Conservation (phyloP, 768 basidiomycete genomes). For the Leccinum aurantiacum region DNA sequence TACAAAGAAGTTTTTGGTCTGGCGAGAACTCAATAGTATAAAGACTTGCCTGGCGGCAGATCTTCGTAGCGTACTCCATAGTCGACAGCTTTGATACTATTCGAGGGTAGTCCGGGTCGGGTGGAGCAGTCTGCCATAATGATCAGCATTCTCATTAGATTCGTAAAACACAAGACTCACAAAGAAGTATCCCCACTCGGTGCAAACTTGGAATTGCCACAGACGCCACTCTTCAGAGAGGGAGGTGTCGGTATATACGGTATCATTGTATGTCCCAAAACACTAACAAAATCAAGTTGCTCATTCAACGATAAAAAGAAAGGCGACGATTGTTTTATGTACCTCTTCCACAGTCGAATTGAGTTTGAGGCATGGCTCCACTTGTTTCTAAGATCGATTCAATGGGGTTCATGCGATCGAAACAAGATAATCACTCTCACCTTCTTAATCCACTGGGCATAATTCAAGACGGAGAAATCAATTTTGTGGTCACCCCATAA, state of each 20-base stretch:
- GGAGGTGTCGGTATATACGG: slow-evolving; percentile 58
- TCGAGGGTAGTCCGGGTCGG: slow-evolving; percentile 62
- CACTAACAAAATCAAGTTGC: slow-evolving; percentile 47
- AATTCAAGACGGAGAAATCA: slow-evolving; percentile 66
- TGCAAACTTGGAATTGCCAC: slow-evolving; percentile 92
- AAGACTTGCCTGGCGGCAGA: slow-evolving; percentile 59
- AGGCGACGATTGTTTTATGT: slow-evolving; percentile 14
- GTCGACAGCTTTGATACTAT: slow-evolving; percentile 81
- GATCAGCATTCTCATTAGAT: not conserved
- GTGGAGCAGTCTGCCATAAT: slow-evolving; percentile 63
- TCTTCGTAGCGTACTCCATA: slow-evolving; percentile 66
- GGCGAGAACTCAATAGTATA: not conserved
- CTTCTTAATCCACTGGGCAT: slow-evolving; percentile 74
- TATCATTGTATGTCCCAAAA: slow-evolving; percentile 80
- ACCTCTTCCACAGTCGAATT: slow-evolving; percentile 52
- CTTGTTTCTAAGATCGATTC: slow-evolving; percentile 43
- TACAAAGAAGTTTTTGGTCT: slow-evolving; percentile 24
- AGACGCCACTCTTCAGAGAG: slow-evolving; percentile 77
- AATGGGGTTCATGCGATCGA: not conserved
- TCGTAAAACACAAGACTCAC: slow-evolving; percentile 39
- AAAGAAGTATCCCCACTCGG: slow-evolving; percentile 93
- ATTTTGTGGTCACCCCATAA: slow-evolving; percentile 48
- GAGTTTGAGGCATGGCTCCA: slow-evolving; percentile 52
- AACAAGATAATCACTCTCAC: slow-evolving; percentile 33
- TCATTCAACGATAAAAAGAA: not conserved